Conservation (phyloP, 768 basidiomycete genomes). For the Hygrophoropsis aurantiaca region DNA sequence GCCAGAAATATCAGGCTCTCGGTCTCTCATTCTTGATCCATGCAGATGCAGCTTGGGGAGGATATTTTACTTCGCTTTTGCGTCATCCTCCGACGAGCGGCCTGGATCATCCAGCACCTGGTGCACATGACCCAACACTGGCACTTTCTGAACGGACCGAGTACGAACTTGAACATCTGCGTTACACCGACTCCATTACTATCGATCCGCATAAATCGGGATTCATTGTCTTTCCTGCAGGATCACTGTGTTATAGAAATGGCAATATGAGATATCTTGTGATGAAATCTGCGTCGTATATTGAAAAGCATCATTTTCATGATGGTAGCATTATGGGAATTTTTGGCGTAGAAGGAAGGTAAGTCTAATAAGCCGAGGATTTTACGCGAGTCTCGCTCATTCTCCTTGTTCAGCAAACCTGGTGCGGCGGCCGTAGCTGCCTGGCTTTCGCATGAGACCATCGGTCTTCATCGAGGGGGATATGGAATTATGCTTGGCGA, state of each 20-base stretch:
- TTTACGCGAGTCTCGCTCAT: too few species aligned
- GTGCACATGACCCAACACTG: not conserved
- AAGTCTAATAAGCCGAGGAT: constrained; percentile 1
- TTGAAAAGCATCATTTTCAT: constrained; percentile 26
- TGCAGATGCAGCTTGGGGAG: constrained; percentile 49
- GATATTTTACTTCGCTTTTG: constrained; percentile 34
- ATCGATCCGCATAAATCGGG: constrained; percentile 45
- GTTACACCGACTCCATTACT: constrained; percentile 38
- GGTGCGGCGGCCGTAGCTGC: constrained; percentile 41
- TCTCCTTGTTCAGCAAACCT: constrained; percentile 36
- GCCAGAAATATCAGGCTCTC: constrained; percentile 12
- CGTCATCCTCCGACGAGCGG: not conserved
- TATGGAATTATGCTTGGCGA: constrained; percentile 41
- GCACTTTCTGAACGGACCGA: too few species aligned
- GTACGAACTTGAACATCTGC: constrained; percentile 19
- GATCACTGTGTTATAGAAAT: constrained; percentile 40
- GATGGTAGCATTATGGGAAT: constrained; percentile 37
- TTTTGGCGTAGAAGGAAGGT: constrained; percentile 52
- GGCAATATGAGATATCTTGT: constrained; percentile 35
- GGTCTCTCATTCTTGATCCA: constrained; percentile 41
- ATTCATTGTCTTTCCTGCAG: constrained; percentile 44
- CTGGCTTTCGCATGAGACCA: constrained; percentile 37
- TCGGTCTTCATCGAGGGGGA: constrained; percentile 40
- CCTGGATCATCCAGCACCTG: not conserved
- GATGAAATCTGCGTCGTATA: constrained; percentile 36